Base-by-base conservation (phyloP, 1,139 yeast genomes). In the Kodamaea sp. region DNA sequence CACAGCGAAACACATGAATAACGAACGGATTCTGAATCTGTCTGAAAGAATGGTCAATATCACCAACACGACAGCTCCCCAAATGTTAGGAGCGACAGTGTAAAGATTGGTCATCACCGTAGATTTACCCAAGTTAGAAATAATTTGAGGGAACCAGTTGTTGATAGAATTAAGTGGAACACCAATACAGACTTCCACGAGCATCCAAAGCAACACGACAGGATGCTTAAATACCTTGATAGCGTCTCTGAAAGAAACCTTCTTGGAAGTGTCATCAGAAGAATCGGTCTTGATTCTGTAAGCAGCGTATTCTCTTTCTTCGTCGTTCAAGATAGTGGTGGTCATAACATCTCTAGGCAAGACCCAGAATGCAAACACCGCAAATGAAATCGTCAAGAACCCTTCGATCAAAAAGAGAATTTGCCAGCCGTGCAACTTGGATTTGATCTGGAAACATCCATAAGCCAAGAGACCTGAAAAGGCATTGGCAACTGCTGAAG, bases 101-200 rank as follows among this genome's bases (percentile, higher is more conserved):
- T 41, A 53, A 28, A 59, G 48, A 36, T 59, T 57, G 6, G 64
- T 58, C 34, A 51, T 50, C 13, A 59, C 62, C 0, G 59, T 45
- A 2, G 63, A 55, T 29, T 53, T 54, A 6, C 63, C 63, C 38
- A 59, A 49, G 18, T 47, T 52, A 16, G 48, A 51, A 26, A 59
- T 53, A 32, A 59, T 59, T 41, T 57, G 63, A 9, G 64, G 77
- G 41, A 72, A 68, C 73, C 74, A 72, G 47, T 66, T 68, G 42
- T 69, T 67, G 41, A 72, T 64, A 11, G 76, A 67, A 47, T 69
- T 69, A 26, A 71, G 53, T 2, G 77, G 77, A 22, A 72, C 77
- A 39, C 76, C 77, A 30, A 70, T 58, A 31, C 66, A 59, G 31
- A 71, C 48, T 53, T 72, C 76, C 32, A 62, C 62, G 22, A 70